phyloP scores from a whole-genome alignment of 2,329 filamentous ascomycete species.

The Trichoderma oligosporum region DNA sequence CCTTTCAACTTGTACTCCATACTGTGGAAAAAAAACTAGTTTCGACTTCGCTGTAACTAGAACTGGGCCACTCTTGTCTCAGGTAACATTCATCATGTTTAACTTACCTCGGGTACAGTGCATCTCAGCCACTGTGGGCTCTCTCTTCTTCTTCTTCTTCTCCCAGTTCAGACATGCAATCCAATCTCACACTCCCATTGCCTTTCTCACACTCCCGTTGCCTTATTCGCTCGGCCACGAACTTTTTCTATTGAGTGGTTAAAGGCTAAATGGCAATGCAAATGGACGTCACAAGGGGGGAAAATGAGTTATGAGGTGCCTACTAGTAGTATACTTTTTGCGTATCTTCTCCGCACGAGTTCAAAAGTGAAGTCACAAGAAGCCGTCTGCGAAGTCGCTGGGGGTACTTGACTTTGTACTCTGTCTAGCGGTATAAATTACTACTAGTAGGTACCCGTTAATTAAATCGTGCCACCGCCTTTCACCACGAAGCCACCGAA shows the following conservation, averaged over 20 bases:
- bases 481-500: background rate
- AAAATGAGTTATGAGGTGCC: too few species aligned
- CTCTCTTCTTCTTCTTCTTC: background rate
- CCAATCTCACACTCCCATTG: too few species aligned
- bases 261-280: slow-evolving; percentile 2
- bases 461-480: background rate
- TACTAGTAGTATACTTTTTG: too few species aligned
- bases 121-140: background rate
- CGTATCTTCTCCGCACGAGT: background rate
- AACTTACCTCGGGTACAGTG: background rate
- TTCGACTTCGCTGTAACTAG: too few species aligned
- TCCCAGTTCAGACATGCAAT: background rate
- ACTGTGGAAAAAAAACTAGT: background rate
- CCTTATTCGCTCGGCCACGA: too few species aligned
- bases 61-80: too few species aligned
- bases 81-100: background rate
- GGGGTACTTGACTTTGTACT: background rate
- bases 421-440: too few species aligned
- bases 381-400: background rate
- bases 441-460: too few species aligned
- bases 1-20: background rate
- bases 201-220: too few species aligned
- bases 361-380: background rate
- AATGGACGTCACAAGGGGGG: too few species aligned
- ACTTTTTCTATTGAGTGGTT: too few species aligned